A percentile compares a stretch with the other conserved stretches of the same genome.
Evolutionary conservation across 306 rosid genomes (phyloP).

Genomic region (Corylus avellana): DNA sequence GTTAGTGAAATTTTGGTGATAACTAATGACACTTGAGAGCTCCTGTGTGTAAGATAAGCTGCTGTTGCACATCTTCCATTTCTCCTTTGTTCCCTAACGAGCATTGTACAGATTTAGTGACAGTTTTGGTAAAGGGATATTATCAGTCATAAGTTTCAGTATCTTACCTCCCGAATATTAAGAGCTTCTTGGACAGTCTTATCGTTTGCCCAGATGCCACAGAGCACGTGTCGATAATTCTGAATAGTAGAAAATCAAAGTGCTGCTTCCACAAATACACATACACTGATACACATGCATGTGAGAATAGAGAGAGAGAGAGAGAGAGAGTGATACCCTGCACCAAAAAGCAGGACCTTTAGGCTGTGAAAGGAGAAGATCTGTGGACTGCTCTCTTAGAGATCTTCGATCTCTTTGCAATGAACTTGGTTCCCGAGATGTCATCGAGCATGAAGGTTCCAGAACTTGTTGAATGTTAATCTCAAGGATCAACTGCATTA

Average conservation of each 20-base stretch:
- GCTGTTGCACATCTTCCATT: constrained; percentile 22
- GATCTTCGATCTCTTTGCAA: background rate
- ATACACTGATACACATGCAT: background rate
- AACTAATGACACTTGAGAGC: constrained; percentile 9
- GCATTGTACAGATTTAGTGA: background rate
- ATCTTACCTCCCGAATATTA: background rate
- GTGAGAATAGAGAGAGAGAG: background rate
- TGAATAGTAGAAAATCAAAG: background rate
- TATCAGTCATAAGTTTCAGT: background rate
- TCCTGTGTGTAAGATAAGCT: constrained; percentile 17
- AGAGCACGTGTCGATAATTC: constrained; percentile 1
- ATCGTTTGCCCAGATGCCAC: constrained; percentile 20
- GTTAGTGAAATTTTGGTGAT: constrained; percentile 4
- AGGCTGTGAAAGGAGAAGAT: constrained; percentile 16
- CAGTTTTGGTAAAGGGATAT: background rate
- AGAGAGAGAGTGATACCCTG: constrained; percentile 6
- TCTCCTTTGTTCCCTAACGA: constrained; percentile 5
- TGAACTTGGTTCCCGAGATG: background rate
- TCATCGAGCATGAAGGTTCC: constrained; percentile 23
- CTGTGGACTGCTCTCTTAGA: constrained; percentile 1
- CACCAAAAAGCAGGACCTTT: constrained; percentile 16
- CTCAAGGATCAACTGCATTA: constrained; percentile 6
- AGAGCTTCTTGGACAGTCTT: constrained; percentile 13
- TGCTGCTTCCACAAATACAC: background rate
- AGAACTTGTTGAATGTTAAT: constrained; percentile 7